A percentile compares a stretch with the other conserved stretches of the same genome.
Conservation (phyloP, 306 rosid genomes). For the Leucaena leucocephala region DNA sequence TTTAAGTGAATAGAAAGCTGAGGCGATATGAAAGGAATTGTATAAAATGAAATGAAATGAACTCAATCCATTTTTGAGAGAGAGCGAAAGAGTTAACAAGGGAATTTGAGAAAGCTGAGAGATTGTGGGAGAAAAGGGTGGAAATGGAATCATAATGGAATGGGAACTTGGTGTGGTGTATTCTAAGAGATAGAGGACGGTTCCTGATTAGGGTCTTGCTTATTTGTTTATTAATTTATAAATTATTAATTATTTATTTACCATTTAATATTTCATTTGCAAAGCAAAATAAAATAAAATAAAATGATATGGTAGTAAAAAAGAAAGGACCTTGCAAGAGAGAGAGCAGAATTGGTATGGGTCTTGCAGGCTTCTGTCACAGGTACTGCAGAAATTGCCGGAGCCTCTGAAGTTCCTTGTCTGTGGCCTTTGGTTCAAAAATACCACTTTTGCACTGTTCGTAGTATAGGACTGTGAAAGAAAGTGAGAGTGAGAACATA, state of each 20-base stretch:
- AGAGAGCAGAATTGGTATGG: conserved; percentile 84
- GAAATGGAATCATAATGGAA: conserved; percentile 9
- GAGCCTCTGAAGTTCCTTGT: conserved; percentile 70
- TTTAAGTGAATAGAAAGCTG: neutral
- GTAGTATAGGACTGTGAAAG: conserved; percentile 72
- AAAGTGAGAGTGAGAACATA: neutral
- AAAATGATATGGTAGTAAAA: neutral
- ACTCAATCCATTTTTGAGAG: neutral
- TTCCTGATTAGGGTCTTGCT: neutral
- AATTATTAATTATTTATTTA: neutral
- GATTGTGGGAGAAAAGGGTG: neutral
- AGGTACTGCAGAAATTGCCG: conserved; percentile 81
- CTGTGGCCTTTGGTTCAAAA: conserved; percentile 76
- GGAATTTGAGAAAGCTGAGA: neutral
- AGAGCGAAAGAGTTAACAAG: neutral
- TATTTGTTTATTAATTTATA: neutral
- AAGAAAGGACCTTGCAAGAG: conserved; percentile 77
- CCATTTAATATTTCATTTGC: neutral
- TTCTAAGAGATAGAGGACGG: neutral
- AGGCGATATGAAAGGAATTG: neutral
- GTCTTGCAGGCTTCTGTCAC: conserved; percentile 85
- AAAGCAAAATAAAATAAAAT: neutral
- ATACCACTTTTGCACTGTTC: conserved; percentile 91
- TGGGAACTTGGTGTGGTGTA: neutral
- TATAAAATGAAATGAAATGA: neutral